These are phyloP conservation scores for Bryopsis sp. DNA, from an alignment of 139 green algal genomes.

Conservation along the genomic window DNA sequence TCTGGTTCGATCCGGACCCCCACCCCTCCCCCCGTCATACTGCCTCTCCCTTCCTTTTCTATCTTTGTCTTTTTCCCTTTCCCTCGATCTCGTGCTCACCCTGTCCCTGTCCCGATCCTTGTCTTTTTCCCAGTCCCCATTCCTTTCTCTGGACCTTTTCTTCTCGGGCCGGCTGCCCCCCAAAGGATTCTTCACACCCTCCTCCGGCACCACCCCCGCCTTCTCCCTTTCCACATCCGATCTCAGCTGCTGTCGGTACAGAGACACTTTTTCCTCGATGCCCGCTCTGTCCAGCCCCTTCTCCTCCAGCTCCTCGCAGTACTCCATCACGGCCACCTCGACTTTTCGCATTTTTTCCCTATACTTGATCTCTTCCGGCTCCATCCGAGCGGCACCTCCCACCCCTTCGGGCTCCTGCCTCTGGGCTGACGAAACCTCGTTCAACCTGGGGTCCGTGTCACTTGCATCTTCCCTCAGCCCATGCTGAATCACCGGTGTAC, in stretches of 20 bases:
- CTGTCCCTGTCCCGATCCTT: not conserved
- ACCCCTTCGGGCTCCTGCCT: not conserved
- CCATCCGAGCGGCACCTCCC: not conserved
- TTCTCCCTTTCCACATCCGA: constrained; percentile 34
- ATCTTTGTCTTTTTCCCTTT: not conserved
- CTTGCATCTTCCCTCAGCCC: not conserved
- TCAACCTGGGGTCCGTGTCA: not conserved
- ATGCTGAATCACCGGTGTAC: not conserved
- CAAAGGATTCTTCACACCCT: not conserved
- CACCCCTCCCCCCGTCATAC: not conserved
- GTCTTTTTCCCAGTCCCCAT: constrained; percentile 10
- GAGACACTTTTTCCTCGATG: constrained; percentile 29
- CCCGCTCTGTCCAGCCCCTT: constrained; percentile 25
- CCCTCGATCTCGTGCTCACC: constrained; percentile 3
- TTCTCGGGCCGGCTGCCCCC: constrained; percentile 18
- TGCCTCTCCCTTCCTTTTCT: constrained; percentile 5
- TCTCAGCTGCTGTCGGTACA: constrained; percentile 35
- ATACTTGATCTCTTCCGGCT: constrained; percentile 29
- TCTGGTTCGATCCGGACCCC: constrained; percentile 22
- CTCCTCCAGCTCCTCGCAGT: constrained; percentile 51
- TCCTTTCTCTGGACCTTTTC: constrained; percentile 19
- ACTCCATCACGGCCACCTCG: constrained; percentile 42
- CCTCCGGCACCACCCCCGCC: too few species aligned
- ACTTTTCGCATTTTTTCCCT: constrained; percentile 42
- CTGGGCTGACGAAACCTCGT: too few species aligned